Evolutionary conservation across 495 filamentous ascomycete species (phyloP).

Genomic region (Hypoxylon cercidicola): DNA sequence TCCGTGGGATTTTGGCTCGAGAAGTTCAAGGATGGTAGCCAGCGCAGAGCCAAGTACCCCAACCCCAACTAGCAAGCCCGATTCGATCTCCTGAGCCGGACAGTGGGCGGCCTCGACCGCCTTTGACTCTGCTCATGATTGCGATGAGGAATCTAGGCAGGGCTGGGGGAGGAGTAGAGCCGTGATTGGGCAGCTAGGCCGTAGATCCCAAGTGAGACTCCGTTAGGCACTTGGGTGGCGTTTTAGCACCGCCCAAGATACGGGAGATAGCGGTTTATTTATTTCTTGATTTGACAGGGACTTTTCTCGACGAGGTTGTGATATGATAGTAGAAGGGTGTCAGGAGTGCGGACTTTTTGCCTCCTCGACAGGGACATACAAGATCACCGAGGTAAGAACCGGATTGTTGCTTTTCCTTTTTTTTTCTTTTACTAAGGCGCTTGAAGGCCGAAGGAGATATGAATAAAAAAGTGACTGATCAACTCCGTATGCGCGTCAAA

Average conservation of each 20-base stretch:
- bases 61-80: conserved; percentile 36
- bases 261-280: conserved; percentile 41
- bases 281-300: conserved; percentile 34
- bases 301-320: conserved; percentile 22
- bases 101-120: conserved; percentile 41
- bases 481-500: conserved; percentile 34
- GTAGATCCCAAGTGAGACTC: conserved; percentile 49
- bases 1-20: conserved; percentile 24
- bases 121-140: conserved; percentile 40
- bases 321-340: not conserved
- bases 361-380: conserved; percentile 12
- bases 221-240: conserved; percentile 42
- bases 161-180: conserved; percentile 31
- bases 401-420: conserved; percentile 9
- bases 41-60: conserved; percentile 38
- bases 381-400: conserved; percentile 13
- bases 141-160: conserved; percentile 40
- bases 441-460: conserved; percentile 17
- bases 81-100: conserved; percentile 39
- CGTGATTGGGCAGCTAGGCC: conserved; percentile 46
- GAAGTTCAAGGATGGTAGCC: conserved; percentile 28
- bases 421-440: not conserved
- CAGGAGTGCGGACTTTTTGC: conserved; percentile 43
- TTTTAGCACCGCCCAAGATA: conserved; percentile 35
- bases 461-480: conserved; percentile 34